Evolutionary conservation across 2,329 filamentous ascomycete species (phyloP).

Genomic region (Emmonsiellopsis sp.): DNA sequence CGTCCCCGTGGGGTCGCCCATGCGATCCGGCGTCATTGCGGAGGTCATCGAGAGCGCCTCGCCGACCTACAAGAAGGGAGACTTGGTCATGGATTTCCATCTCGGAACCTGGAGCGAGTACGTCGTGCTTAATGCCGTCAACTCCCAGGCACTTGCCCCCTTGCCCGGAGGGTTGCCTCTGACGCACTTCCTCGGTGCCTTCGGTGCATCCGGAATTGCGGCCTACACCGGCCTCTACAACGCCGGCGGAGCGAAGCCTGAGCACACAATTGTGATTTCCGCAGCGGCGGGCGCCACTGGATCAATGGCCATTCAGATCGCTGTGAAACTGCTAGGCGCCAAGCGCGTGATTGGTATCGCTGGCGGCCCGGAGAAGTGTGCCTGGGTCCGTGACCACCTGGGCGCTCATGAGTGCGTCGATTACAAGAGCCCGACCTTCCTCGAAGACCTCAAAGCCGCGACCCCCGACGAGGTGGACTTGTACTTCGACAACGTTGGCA

Average conservation of each 20-base stretch:
- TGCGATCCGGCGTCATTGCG: background rate
- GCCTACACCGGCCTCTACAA: background rate
- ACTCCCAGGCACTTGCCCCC: background rate
- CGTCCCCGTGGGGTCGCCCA: background rate
- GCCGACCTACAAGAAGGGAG: background rate
- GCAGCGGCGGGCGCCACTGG: constrained; percentile 72
- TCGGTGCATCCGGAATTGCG: background rate
- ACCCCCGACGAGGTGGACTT: constrained; percentile 56
- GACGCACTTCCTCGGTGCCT: background rate
- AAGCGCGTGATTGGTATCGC: constrained; percentile 55
- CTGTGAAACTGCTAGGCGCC: constrained; percentile 56
- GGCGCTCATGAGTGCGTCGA: constrained; percentile 60
- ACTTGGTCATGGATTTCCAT: background rate
- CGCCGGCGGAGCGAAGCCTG: constrained; percentile 36
- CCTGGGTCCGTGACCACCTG: constrained; percentile 54
- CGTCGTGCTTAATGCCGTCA: background rate
- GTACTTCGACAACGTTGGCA: constrained; percentile 66
- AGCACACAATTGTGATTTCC: constrained; percentile 67
- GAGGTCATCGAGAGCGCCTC: background rate
- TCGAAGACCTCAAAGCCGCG: constrained; percentile 48
- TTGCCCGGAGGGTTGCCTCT: background rate
- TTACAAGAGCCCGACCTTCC: constrained; percentile 45
- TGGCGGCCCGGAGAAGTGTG: constrained; percentile 57
- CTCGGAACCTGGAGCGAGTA: background rate
- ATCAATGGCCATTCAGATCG: constrained; percentile 66